These are phyloP conservation scores for Trametes cinnabarina DNA, from an alignment of 768 basidiomycete species.

Conservation along the genomic window DNA sequence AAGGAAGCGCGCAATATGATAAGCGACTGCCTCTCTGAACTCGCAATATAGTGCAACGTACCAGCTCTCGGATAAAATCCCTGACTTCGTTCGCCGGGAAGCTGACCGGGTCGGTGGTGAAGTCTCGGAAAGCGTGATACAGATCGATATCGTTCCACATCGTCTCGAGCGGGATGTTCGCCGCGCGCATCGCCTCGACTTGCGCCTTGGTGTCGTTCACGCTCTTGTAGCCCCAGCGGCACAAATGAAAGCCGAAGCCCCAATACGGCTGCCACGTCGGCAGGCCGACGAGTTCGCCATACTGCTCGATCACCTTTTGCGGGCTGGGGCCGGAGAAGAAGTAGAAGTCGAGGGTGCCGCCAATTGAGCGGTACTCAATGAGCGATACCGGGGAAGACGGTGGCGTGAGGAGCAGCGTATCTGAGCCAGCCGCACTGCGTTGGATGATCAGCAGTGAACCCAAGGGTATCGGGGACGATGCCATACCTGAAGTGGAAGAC, in stretches of 20 bases:
- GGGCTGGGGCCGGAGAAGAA: slow-evolving; percentile 57
- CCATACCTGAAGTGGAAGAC: slow-evolving; percentile 67
- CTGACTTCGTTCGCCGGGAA: slow-evolving; percentile 55
- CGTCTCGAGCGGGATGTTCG: slow-evolving; percentile 73
- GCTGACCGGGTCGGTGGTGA: slow-evolving; percentile 62
- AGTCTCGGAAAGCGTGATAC: slow-evolving; percentile 68
- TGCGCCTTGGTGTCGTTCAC: slow-evolving; percentile 55
- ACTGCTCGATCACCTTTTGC: slow-evolving; percentile 61
- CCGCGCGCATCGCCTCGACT: slow-evolving; percentile 60
- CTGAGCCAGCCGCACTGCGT: slow-evolving; percentile 65
- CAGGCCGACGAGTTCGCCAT: slow-evolving; percentile 59
- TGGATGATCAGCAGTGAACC: background rate
- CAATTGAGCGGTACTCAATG: slow-evolving; percentile 69
- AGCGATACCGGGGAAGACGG: slow-evolving; percentile 50
- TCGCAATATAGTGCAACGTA: slow-evolving; percentile 30
- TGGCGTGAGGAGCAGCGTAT: slow-evolving; percentile 65
- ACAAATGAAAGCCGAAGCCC: slow-evolving; percentile 78
- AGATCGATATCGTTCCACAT: slow-evolving; percentile 81
- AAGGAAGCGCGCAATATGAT: background rate
- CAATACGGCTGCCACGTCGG: slow-evolving; percentile 72
- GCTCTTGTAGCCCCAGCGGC: slow-evolving; percentile 54
- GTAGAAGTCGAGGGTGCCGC: slow-evolving; percentile 76
- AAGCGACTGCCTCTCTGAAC: background rate
- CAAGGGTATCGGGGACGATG: background rate
- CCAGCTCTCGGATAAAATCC: slow-evolving; percentile 54